These are phyloP conservation scores for Chrysoporthe austroafricana DNA, from an alignment of 2,329 filamentous ascomycete species.

Conservation along the genomic window DNA sequence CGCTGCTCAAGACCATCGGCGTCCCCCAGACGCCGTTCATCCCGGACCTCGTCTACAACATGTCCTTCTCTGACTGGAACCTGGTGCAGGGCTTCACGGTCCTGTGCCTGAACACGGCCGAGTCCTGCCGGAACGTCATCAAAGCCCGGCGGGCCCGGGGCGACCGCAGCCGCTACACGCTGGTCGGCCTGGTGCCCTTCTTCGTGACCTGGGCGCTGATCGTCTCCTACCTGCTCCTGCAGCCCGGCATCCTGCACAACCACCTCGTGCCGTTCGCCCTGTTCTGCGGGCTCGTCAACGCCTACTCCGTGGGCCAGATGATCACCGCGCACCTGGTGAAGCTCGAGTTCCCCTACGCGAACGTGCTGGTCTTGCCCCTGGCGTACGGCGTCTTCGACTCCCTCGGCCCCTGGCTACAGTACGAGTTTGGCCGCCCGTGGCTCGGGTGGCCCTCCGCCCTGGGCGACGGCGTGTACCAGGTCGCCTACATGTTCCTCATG, in stretches of 20 bases:
- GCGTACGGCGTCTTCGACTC: conserved; percentile 80
- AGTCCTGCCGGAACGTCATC: conserved; percentile 83
- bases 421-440: conserved; percentile 59
- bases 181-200: conserved; percentile 84
- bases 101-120: conserved; percentile 81
- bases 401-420: conserved; percentile 69
- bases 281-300: conserved; percentile 88
- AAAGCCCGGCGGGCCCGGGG: conserved; percentile 74
- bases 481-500: conserved; percentile 88
- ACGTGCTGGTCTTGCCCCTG: conserved; percentile 80
- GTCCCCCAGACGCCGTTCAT: conserved; percentile 67
- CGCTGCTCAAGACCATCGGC: conserved; percentile 73
- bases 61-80: conserved; percentile 92
- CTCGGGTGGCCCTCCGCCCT: conserved; percentile 78
- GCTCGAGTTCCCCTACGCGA: conserved; percentile 86
- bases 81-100: conserved; percentile 84
- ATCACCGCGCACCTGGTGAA: conserved; percentile 93
- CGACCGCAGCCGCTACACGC: conserved; percentile 72
- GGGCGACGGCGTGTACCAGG: conserved; percentile 80
- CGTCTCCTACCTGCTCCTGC: conserved; percentile 77
- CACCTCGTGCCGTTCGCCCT: conserved; percentile 89
- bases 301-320: conserved; percentile 93
- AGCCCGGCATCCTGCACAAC: conserved; percentile 79
- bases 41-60: conserved; percentile 72
- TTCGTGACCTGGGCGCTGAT: conserved; percentile 78